Conservation (phyloP, 306 rosid genomes). For the Sicyos baderoa region DNA sequence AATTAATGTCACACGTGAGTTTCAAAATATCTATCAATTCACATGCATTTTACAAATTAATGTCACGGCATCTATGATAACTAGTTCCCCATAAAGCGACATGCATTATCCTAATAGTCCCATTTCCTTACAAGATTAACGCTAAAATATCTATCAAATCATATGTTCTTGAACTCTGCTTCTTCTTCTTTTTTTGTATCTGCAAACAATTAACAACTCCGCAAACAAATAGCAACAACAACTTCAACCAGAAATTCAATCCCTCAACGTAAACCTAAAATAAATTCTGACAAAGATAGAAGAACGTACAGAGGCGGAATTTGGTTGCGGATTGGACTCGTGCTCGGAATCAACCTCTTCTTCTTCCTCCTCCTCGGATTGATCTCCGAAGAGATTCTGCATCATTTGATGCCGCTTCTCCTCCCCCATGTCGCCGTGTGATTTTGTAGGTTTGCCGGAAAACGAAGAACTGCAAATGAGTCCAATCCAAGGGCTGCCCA, state of each 20-base stretch:
- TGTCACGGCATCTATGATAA: too few relatives aligned
- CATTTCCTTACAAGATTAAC: background rate
- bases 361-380: slow-evolving; percentile 76
- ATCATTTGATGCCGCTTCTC: slow-evolving; percentile 98
- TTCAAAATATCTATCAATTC: too few relatives aligned
- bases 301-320: slow-evolving; percentile 49
- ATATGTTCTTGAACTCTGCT: background rate
- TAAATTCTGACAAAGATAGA: background rate
- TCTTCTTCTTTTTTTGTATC: background rate
- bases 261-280: background rate
- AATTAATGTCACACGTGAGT: too few relatives aligned
- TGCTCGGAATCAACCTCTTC: slow-evolving; percentile 93
- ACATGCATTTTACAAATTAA: too few relatives aligned
- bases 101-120: background rate
- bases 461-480: too few relatives aligned
- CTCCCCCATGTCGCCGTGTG: slow-evolving; percentile 44
- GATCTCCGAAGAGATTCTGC: slow-evolving; percentile 97
- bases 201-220: background rate
- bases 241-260: too few relatives aligned
- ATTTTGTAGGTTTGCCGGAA: background rate
- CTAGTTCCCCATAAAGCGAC: background rate
- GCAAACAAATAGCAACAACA: background rate
- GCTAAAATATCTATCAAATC: background rate
- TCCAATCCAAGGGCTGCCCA: background rate
- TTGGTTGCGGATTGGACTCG: slow-evolving; percentile 87